Evolutionary conservation across 345 rosid genomes (phyloP), one percentile per base, ranked within the genome.

Genomic region (Gossypium sturtianum): DNA sequence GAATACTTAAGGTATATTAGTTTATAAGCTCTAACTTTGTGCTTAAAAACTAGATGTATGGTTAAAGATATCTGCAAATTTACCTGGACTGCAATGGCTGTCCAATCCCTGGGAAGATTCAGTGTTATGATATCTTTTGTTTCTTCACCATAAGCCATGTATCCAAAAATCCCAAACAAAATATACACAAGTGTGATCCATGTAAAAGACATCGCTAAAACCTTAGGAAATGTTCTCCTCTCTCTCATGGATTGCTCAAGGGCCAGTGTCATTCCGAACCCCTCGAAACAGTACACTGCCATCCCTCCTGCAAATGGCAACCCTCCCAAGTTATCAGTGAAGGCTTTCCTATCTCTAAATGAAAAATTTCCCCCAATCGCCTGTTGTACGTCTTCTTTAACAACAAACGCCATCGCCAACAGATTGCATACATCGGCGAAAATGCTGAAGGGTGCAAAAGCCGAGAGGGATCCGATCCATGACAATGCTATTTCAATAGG

Each of bases 241-340:
- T 95, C 91, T 75, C 29, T 93, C 98, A 91, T 91, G 3, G 99
- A 95, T 66, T 81, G 75, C 83, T 95, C 94, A 45, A 95, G 68
- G 47, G 97, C 88, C 81, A 95, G 68, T 0, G 98, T 95, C 99
- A 93, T 93, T 2, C 93, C 97, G 59, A 93, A 93, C 43, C 99
- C 99, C 78, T 95, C 97, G 20, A 95, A 95, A 79, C 97, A 93
- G 69, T 90, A 95, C 65, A 95, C 92, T 0, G 98, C 97, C 92
- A 91, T 89, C 59, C 99, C 99, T 61, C 81, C 88, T 0, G 98
- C 99, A 78, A 93, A 91, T 0, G 97, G 97, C 77, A 95, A 78
- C 59, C 92, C 94, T 69, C 94, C 88, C 8, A 93, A 69, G 25
- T 74, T 76, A 34, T 34, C 7, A 34, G 41, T 5, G 74, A 93